Conservation (phyloP, 208 protist species). For the Leishmania martiniquensis region DNA sequence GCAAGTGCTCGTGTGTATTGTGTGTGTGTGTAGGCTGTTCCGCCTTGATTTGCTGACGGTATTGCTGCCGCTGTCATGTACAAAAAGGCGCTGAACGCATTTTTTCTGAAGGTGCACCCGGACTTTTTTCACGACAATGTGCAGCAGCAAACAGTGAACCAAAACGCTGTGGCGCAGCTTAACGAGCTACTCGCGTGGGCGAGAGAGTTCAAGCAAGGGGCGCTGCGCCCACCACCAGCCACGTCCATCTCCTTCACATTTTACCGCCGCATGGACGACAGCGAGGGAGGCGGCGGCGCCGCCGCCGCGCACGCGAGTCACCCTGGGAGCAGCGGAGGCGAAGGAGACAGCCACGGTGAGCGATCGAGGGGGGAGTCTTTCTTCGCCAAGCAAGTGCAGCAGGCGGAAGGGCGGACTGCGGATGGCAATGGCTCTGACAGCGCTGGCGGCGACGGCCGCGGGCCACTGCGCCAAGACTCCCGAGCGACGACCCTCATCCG, state of each 20-base stretch:
- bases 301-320: not conserved
- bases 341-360: not conserved
- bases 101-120: conserved; percentile 93
- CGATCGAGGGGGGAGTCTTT: conserved; percentile 22
- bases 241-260: conserved; percentile 84
- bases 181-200: conserved; percentile 93
- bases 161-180: conserved; percentile 88
- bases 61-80: conserved; percentile 59
- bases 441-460: not conserved
- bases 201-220: conserved; percentile 82
- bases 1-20: not conserved
- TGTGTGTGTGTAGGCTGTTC: not conserved
- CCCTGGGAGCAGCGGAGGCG: not conserved
- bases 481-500: conserved; percentile 37
- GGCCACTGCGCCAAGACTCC: not conserved
- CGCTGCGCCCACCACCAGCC: conserved; percentile 70
- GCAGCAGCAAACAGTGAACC: conserved; percentile 77
- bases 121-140: conserved; percentile 91
- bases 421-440: conserved; percentile 4
- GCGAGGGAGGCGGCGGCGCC: not conserved
- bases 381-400: conserved; percentile 23
- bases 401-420: conserved; percentile 3
- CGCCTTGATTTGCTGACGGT: not conserved
- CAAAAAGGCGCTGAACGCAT: conserved; percentile 91
- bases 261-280: conserved; percentile 69